These are phyloP conservation scores for Chromera velia DNA, from an alignment of 73 alveolate species.

Conservation along the genomic window DNA sequence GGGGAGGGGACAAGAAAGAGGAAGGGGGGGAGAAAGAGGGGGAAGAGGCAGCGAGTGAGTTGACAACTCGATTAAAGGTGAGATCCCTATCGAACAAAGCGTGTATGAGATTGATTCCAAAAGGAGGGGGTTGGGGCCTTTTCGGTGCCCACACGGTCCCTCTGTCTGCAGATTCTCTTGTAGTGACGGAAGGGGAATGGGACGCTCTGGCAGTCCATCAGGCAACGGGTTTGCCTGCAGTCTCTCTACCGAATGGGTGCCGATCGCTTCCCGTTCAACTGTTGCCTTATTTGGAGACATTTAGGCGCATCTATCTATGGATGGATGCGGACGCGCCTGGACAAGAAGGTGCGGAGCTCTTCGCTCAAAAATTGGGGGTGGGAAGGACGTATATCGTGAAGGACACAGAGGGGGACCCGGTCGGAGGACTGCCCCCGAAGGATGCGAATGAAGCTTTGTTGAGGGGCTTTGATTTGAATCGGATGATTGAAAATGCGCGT, in stretches of 20 bases:
- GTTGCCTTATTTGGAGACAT: constrained; percentile 65
- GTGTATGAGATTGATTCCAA: constrained; percentile 11
- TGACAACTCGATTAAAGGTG: too few relatives aligned
- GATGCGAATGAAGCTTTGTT: constrained; percentile 74
- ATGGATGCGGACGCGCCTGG: constrained; percentile 70
- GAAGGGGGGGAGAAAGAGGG: constrained; percentile 8
- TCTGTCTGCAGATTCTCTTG: constrained; percentile 49
- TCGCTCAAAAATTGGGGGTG: constrained; percentile 58
- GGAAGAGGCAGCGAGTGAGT: constrained; percentile 29
- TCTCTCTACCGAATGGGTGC: constrained; percentile 79
- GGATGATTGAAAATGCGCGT: constrained; percentile 29
- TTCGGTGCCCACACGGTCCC: constrained; percentile 72
- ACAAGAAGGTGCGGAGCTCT: constrained; percentile 50
- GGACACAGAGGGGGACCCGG: constrained; percentile 16
- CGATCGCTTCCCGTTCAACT: constrained; percentile 64
- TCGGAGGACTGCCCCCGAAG: constrained; percentile 43
- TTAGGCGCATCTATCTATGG: constrained; percentile 69
- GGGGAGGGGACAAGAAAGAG: constrained; percentile 29
- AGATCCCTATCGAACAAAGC: too few relatives aligned
- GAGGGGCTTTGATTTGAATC: constrained; percentile 22
- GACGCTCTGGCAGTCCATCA: constrained; percentile 85
- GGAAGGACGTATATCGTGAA: constrained; percentile 59
- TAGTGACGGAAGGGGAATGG: constrained; percentile 83
- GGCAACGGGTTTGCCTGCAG: constrained; percentile 72
- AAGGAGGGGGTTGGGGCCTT: constrained; percentile 57